Base-by-base conservation (phyloP, 192 early-diverging fungal species). In the Phycomyces blakesleeanus region DNA sequence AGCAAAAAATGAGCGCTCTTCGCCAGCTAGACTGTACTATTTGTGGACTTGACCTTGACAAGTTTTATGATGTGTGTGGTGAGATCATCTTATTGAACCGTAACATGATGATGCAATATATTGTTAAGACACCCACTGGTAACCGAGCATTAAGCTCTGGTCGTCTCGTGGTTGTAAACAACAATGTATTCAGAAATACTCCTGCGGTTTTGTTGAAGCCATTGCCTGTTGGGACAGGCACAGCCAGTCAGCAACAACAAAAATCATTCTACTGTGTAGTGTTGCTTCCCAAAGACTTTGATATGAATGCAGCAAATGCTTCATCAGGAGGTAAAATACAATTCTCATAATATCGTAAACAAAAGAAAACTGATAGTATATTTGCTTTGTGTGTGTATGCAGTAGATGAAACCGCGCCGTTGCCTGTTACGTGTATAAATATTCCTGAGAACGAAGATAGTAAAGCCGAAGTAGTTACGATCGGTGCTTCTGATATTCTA, bases 141-240 rank as follows among this genome's bases (percentile, higher is more conserved):
- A 73, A 72, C 40, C 87, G 87, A 55, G 87, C 86, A 0, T 68
- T 93, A 42, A 74, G 74, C 42, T 59, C 87, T 0, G 95, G 95
- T 2, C 83, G 93, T 3, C 68, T 96, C 5, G 82, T 92, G 1
- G 74, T 98, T 15, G 69, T 97, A 15, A 93, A 93, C 51, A 86
- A 77, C 59, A 76, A 47, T 21, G 81, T 83, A 66, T 87, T 85
- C 65, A 67, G 89, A 26, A 91, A 91, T 66, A 60, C 80, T 9
- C 68, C 86, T 5, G 92, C 78, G 8, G 78, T 91, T 2, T 74
- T 92, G 14, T 55, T 91, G 25, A 76, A 78, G 42, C 54, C 78
- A 14, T 75, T 80, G 2, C 71, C 77, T 21, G 72, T 69, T 21
- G 73, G 75, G 10, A 62, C 70, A 20, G 59, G 62, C 37, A 39